Conservation (phyloP, 768 basidiomycete species). For the Termitomyces sp. region DNA sequence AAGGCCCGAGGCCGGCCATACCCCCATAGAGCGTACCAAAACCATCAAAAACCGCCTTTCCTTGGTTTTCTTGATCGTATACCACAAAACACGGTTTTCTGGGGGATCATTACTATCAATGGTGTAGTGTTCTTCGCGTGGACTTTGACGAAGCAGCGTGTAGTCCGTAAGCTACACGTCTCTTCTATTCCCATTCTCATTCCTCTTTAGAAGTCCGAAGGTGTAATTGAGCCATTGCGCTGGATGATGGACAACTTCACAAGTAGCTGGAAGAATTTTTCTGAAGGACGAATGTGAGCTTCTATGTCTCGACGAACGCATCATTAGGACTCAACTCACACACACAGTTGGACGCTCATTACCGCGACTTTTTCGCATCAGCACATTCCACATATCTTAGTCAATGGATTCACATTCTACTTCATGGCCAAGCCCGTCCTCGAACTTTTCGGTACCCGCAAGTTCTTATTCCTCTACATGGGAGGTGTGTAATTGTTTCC, state of each 20-base stretch:
- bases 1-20: slow-evolving; percentile 14
- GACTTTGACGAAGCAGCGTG: slow-evolving; percentile 41
- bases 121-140: slow-evolving; percentile 59
- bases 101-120: slow-evolving; percentile 63
- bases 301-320: not conserved
- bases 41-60: slow-evolving; percentile 14
- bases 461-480: slow-evolving; percentile 73
- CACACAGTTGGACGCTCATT: slow-evolving; percentile 69
- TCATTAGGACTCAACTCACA: not conserved
- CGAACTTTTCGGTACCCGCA: slow-evolving; percentile 56
- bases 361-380: slow-evolving; percentile 73
- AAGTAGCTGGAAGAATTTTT: slow-evolving; percentile 56
- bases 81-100: slow-evolving; percentile 53
- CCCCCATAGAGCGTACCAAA: slow-evolving; percentile 12
- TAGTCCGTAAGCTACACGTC: slow-evolving; percentile 21
- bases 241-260: slow-evolving; percentile 68
- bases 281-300: slow-evolving; percentile 62
- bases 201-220: slow-evolving; percentile 31
- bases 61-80: slow-evolving; percentile 48
- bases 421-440: slow-evolving; percentile 73
- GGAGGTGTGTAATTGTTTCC: slow-evolving; percentile 45
- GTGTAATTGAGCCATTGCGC: slow-evolving; percentile 33
- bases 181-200: slow-evolving; percentile 1
- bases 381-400: slow-evolving; percentile 56
- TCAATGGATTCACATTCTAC: slow-evolving; percentile 77